Base-by-base conservation (phyloP, 345 rosid species). In the Bruguiera sexangula region DNA sequence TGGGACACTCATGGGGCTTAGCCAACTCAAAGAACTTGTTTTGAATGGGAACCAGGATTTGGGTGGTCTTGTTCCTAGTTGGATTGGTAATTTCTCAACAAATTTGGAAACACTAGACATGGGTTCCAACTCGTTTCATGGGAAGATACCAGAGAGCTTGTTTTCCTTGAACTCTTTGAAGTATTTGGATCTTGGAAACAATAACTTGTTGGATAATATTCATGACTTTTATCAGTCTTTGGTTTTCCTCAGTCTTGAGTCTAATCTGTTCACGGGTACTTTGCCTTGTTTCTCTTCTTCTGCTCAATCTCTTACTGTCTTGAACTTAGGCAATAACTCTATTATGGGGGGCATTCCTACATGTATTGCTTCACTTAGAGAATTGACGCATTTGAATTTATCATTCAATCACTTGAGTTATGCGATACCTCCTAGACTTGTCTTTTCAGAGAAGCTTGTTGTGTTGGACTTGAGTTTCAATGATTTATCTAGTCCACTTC, bases 291-390 rank as follows among this genome's bases (percentile, higher is more conserved):
- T 89, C 63, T 77, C 89, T 59, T 85, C 88, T 4, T 81, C 85
- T 54, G 80, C 84, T 53, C 78, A 58, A 18, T 84, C 92, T 56
- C 87, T 91, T 6, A 76, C 27, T 63, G 70, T 85, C 54, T 60
- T 94, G 74, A 84, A 84, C 75, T 82, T 91, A 36, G 92, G 87
- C 39, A 76, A 81, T 34, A 94, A 94, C 77, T 82, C 86, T 67
- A 69, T 94, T 36, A 69, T 83, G 52, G 98, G 98, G 63, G 98
- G 98, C 1, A 81, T 94, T 53, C 97, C 98, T 76, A 87, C 97
- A 6, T 93, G 98, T 78, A 80, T 93, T 51, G 84, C 88, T 60
- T 87, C 96, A 6, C 77, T 91, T 10, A 24, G 76, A 62, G 78
- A 77, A 29, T 68, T 94, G 78, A 77, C 71, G 1, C 89, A 83